Evolutionary conservation across 1,284 basidiomycete genomes (phyloP), one percentile per base, ranked within the genome.

Genomic region (Ustilago curta): DNA sequence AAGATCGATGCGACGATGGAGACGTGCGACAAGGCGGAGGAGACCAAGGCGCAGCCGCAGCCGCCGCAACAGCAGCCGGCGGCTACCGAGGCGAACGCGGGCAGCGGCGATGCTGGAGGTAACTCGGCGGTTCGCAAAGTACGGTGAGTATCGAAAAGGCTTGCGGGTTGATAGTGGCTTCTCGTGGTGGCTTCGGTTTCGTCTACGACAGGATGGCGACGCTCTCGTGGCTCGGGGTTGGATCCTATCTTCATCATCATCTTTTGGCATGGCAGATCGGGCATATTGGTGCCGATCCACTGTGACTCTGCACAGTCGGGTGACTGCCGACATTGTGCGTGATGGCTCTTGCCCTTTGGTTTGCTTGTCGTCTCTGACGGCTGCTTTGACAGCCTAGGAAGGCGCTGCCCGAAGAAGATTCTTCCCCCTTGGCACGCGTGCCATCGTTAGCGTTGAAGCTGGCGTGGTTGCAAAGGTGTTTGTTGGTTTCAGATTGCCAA

Each of bases 71-170:
- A 2, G 40, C 42, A 21, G 42, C 42, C 42, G 42, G 19, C 47
- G 29, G 5, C 29, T 18, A 19, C 27, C 6, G 58, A 43, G 18
- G 23, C 59, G 19, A 60, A 42, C 2, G 27, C 44, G 9, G 44
- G 40, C n/a, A 9, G 35, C 56, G 4, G 47, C 8, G 57, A 60
- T 25, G 39, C 27, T 12, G 48, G 43, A 21, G 18, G 37, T 50
- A 60, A 35, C 40, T 47, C 67, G 45, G 56, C 67, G 16, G 68
- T 70, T 40, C 53, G 68, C 7, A 70, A 64, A 57, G 50, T 70
- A 8, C 68, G 68, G 68, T 70, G 44, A 70, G 68, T 70, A 27
- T 27, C 27, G 3, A 19, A 3, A 11, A 6, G 6, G 23, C 4
- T 8, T 32, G 32, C 29, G 9, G 25, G 37, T 32, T 16, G 16